Base-by-base conservation (phyloP, 345 rosid species). In the Boechera retrofracta region DNA sequence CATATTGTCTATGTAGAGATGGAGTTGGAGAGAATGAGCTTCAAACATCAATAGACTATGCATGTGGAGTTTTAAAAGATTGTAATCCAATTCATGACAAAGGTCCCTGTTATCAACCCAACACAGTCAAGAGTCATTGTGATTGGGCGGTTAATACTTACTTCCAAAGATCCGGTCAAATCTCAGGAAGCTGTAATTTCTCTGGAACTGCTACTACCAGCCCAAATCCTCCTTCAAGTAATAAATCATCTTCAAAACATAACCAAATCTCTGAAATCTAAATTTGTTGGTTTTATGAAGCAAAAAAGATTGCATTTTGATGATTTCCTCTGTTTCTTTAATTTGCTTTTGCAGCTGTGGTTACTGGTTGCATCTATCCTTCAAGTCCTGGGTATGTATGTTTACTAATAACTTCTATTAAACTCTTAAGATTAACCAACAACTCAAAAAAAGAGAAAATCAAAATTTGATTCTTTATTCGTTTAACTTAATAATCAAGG, bases 1-100 rank as follows among this genome's bases (percentile, higher is more conserved):
- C 72, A 12, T 95, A 92, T 69, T 95, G 99, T 66, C 0, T 92
- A 31, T 95, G 99, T 51, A 95, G 81, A 83, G 91, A 89, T 80
- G 97, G 97, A 53, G 6, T 86, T 41, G 48, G 80, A 64, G 94
- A 91, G 4, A 6, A 68, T 48, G 80, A 57, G 4, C 83, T 88
- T 16, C 99, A 95, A 77, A 90, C 90, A 64, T 33, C 85, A n/a
- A 53, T 95, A 51, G 99, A 95, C 80, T 95, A 89, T 79, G 99
- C 98, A 35, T 95, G 99, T 80, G 99, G 99, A 80, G 87, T 85
- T 64, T 85, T 89, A 49, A 89, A 80, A 58, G 96, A 88, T 44
- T 90, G 96, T 67, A 59, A 68, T 4, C 67, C 71, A 9, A 88
- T 88, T 73, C 75, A 83, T 47, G 94, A 84, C 64, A 92, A 72